A percentile compares a stretch with the other conserved stretches of the same genome.
phyloP scores from a whole-genome alignment of 163 green algal genomes.

The Scenedesmus sp. region DNA sequence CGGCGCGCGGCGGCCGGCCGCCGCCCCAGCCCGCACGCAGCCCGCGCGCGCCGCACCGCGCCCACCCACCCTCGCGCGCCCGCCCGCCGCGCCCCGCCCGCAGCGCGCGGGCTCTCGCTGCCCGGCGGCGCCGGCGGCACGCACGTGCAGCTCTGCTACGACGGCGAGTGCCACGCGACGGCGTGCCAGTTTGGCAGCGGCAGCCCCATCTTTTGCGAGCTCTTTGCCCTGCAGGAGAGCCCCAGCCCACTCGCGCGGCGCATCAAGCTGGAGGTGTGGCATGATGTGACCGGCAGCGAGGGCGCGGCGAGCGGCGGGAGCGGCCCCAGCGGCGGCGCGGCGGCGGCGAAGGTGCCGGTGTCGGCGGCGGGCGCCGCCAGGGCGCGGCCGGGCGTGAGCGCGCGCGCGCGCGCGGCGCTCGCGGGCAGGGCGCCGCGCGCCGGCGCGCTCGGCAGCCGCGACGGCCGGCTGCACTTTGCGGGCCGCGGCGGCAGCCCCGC shows the following conservation, averaged over 20 bases:
- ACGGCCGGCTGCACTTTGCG: too few relatives aligned
- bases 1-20: background rate
- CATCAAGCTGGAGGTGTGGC: conserved; percentile 31
- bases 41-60: too few relatives aligned
- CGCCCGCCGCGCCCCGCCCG: background rate
- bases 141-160: conserved; percentile 49
- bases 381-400: too few relatives aligned
- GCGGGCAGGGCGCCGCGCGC: conserved; percentile 7
- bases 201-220: conserved; percentile 54
- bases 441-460: conserved; percentile 3
- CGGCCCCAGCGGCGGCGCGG: background rate
- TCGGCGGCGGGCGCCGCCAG: conserved; percentile 8
- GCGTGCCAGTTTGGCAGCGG: conserved; percentile 50
- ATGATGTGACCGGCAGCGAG: background rate
- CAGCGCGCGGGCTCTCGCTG: conserved; percentile 29
- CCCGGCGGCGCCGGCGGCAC: background rate
- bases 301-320: background rate
- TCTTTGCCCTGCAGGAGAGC: conserved; percentile 60
- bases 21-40: too few relatives aligned
- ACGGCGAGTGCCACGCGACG: conserved; percentile 50
- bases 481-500: background rate
- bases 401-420: background rate
- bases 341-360: background rate
- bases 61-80: too few relatives aligned
- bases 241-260: conserved; percentile 35